Percentiles rank a stretch among this genome's conserved stretches.
Evolutionary conservation across 768 basidiomycete species (phyloP).

Genomic region (Gelatoporia subvermispora): DNA sequence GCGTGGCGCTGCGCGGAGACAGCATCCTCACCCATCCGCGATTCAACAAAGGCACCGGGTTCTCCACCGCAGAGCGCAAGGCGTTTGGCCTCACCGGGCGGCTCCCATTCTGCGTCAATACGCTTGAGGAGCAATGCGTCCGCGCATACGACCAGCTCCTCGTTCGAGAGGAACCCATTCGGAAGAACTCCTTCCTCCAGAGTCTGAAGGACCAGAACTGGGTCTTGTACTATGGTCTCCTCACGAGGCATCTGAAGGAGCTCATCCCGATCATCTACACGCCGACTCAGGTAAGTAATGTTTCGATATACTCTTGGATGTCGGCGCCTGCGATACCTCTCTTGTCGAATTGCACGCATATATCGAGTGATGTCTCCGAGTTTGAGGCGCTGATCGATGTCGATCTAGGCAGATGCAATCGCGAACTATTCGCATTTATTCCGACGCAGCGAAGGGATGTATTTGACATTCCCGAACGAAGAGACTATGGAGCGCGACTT

Average conservation of each 20-base stretch:
- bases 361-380: neutral
- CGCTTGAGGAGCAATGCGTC: conserved; percentile 69
- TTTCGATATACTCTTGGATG: too few species aligned
- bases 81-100: conserved; percentile 54
- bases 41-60: conserved; percentile 80
- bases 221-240: conserved; percentile 73
- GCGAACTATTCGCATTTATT: conserved; percentile 82
- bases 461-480: conserved; percentile 53
- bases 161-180: conserved; percentile 32
- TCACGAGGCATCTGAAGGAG: conserved; percentile 38
- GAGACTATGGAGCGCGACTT: conserved; percentile 76
- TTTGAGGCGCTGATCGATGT: neutral
- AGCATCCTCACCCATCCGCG: conserved; percentile 59
- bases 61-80: conserved; percentile 61
- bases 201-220: conserved; percentile 77
- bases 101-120: conserved; percentile 34
- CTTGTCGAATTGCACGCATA: neutral
- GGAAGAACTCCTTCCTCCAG: conserved; percentile 74
- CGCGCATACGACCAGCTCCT: conserved; percentile 67
- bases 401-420: conserved; percentile 67
- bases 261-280: conserved; percentile 74
- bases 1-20: conserved; percentile 56
- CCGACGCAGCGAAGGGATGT: conserved; percentile 73
- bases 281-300: conserved; percentile 58
- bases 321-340: too few species aligned